These are phyloP conservation scores for Xylaria polymorpha DNA, from an alignment of 2,329 filamentous ascomycete species.

Conservation along the genomic window DNA sequence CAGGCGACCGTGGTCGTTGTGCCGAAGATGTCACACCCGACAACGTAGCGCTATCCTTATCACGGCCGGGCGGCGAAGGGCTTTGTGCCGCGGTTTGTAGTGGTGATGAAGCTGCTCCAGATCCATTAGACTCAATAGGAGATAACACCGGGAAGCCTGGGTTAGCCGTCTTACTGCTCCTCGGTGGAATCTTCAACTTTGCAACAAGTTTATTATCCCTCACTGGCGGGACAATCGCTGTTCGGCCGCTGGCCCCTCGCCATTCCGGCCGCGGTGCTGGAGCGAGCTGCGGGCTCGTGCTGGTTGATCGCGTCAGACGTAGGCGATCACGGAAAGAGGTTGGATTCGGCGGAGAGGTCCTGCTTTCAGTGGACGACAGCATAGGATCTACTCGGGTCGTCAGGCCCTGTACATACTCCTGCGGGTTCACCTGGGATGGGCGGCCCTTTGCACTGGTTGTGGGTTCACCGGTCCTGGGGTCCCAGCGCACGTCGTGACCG, in stretches of 20 bases:
- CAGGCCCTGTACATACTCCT: conserved; percentile 58
- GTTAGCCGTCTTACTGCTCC: conserved; percentile 58
- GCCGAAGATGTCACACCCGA: conserved; percentile 41
- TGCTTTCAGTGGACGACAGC: conserved; percentile 45
- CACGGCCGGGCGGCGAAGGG: conserved; percentile 24
- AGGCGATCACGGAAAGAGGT: conserved; percentile 60
- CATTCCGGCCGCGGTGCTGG: conserved; percentile 65
- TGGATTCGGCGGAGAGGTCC: conserved; percentile 46
- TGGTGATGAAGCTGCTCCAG: conserved; percentile 51
- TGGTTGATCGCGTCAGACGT: conserved; percentile 55
- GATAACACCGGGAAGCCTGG: conserved; percentile 45
- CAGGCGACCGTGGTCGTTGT: conserved; percentile 42
- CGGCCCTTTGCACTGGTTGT: conserved; percentile 67
- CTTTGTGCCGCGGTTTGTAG: conserved; percentile 25
- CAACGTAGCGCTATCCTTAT: conserved; percentile 30
- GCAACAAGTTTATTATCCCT: conserved; percentile 67
- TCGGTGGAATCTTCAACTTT: conserved; percentile 67
- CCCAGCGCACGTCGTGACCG: conserved; percentile 65
- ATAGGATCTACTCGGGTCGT: conserved; percentile 45
- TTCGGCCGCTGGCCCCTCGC: conserved; percentile 78
- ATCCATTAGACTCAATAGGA: conserved; percentile 49
- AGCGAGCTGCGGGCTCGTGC: conserved; percentile 43
- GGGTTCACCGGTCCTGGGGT: conserved; percentile 74
- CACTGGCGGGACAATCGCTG: conserved; percentile 71
- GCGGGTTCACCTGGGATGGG: conserved; percentile 67